Percentiles rank a stretch among this genome's conserved stretches.
These are phyloP conservation scores for Talaromyces funiculosus DNA, from an alignment of 2,329 filamentous ascomycete genomes.

Conservation along the genomic window DNA sequence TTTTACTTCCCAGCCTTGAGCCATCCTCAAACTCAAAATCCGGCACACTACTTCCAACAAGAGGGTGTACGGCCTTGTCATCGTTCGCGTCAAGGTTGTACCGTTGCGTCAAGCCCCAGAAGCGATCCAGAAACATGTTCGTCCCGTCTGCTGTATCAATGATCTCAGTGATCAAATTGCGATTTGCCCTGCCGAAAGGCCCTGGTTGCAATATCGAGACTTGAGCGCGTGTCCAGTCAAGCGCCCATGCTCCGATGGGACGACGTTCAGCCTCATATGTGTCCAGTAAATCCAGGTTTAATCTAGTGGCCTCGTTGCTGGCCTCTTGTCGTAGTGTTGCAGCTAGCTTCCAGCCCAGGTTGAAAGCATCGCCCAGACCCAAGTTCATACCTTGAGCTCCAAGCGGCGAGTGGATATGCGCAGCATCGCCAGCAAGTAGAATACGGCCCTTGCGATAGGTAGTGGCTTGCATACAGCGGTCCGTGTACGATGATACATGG, in stretches of 20 bases:
- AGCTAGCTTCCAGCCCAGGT: constrained; percentile 53
- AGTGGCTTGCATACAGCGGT: constrained; percentile 7
- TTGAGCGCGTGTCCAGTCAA: constrained; percentile 38
- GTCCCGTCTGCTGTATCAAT: constrained; percentile 12
- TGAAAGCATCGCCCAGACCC: constrained; percentile 51
- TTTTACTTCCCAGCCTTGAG: constrained; percentile 25
- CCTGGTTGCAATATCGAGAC: constrained; percentile 27
- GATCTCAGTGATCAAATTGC: constrained; percentile 2
- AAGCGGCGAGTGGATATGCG: constrained; percentile 19
- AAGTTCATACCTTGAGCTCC: constrained; percentile 25
- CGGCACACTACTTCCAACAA: constrained; percentile 34
- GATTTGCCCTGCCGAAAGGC: constrained; percentile 21
- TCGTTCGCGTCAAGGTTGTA: constrained; percentile 28
- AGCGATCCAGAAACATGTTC: constrained; percentile 21
- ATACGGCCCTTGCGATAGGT: constrained; percentile 18
- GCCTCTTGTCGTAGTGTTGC: constrained; percentile 40
- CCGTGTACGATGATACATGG: constrained; percentile 4
- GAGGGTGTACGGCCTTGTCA: constrained; percentile 33
- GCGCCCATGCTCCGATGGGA: constrained; percentile 25
- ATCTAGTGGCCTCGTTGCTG: constrained; percentile 23
- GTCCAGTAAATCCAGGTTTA: constrained; percentile 32
- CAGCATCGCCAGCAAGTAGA: constrained; percentile 18
- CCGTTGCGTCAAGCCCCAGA: constrained; percentile 32
- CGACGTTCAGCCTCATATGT: constrained; percentile 47
- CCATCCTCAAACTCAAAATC: constrained; percentile 27